Evolutionary conservation across 495 filamentous ascomycete species (phyloP).

Genomic region (Zalerion maritima): DNA sequence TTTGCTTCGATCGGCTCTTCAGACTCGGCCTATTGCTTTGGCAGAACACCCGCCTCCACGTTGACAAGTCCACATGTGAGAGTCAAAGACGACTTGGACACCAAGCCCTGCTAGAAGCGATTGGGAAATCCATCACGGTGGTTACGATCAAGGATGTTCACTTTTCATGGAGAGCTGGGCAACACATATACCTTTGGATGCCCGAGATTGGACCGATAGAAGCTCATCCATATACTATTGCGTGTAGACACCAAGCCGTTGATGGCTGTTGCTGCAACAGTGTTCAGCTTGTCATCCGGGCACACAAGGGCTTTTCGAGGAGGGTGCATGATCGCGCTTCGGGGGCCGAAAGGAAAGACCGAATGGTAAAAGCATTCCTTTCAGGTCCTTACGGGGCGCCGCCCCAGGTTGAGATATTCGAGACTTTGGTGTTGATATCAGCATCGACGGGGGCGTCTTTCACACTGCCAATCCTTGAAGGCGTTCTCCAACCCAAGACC

Average conservation of each 20-base stretch:
- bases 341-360: slow-evolving; percentile 15
- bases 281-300: slow-evolving; percentile 59
- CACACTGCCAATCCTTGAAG: slow-evolving; percentile 40
- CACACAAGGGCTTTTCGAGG: slow-evolving; percentile 55
- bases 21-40: slow-evolving; percentile 39
- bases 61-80: slow-evolving; percentile 21
- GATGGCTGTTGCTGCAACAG: slow-evolving; percentile 37
- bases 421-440: slow-evolving; percentile 42
- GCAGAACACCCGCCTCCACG: slow-evolving; percentile 42
- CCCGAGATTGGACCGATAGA: slow-evolving; percentile 55
- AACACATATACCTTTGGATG: slow-evolving; percentile 64
- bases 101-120: slow-evolving; percentile 45
- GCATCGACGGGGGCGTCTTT: slow-evolving; percentile 44
- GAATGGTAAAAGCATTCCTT: slow-evolving; percentile 31
- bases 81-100: slow-evolving; percentile 32
- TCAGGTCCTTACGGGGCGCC: slow-evolving; percentile 44
- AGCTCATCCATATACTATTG: slow-evolving; percentile 73
- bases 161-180: slow-evolving; percentile 60
- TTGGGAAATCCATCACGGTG: slow-evolving; percentile 49
- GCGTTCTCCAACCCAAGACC: slow-evolving; percentile 25
- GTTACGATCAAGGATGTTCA: slow-evolving; percentile 55
- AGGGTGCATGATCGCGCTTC: slow-evolving; percentile 48
- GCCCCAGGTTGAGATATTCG: slow-evolving; percentile 41
- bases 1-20: slow-evolving; percentile 53
- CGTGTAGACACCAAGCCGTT: slow-evolving; percentile 29